phyloP scores from a whole-genome alignment of 176 grass and related monocot genomes.

The barley (Hordeum vulgare) region DNA sequence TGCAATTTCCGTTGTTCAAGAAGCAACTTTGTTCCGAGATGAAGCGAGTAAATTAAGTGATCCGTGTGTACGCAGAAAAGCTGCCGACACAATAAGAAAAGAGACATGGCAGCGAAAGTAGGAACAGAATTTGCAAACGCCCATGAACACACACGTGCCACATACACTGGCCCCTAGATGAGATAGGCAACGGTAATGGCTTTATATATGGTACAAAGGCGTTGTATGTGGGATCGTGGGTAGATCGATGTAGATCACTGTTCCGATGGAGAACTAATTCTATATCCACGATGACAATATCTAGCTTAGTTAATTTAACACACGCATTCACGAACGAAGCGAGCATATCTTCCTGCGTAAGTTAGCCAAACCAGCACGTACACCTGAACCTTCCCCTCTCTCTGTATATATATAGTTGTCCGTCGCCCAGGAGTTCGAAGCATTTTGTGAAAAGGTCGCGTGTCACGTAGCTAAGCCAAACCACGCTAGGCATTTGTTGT shows the following conservation, averaged over 20 bases:
- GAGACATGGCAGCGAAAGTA: background rate
- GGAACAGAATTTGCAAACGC: background rate
- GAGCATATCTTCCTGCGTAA: background rate
- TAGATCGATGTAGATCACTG: background rate
- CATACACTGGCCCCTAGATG: background rate
- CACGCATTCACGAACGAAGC: background rate
- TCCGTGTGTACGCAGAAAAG: background rate
- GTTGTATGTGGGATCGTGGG: background rate
- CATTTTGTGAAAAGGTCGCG: background rate
- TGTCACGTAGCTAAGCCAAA: background rate
- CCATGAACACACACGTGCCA: background rate
- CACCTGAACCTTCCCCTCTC: background rate
- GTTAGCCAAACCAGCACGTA: background rate
- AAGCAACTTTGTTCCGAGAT: background rate
- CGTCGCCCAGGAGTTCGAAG: background rate
- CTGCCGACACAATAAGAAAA: background rate
- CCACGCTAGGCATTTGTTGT: background rate
- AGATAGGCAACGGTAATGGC: background rate
- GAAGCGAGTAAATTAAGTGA: background rate
- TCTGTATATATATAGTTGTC: background rate
- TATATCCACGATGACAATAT: background rate
- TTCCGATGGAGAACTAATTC: background rate
- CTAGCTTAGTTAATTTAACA: background rate
- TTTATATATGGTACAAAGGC: background rate
- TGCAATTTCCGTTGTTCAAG: too few species aligned